A percentile compares a stretch with the other conserved stretches of the same genome.
These are phyloP conservation scores for Barnettozyma wickerhamii DNA, from an alignment of 805 yeast genomes.

Conservation along the genomic window DNA sequence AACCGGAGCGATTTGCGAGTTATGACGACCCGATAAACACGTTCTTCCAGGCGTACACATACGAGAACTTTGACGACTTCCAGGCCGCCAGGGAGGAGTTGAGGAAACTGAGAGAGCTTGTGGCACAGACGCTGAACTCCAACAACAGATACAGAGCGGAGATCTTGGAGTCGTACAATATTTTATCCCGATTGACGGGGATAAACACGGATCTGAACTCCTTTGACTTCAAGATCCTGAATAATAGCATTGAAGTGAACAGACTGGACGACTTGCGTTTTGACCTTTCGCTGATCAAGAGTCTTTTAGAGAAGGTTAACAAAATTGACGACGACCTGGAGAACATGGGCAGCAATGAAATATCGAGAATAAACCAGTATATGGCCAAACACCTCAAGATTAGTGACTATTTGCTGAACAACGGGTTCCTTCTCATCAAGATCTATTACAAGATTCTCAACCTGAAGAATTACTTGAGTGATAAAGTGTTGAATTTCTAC, in stretches of 20 bases:
- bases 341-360: background rate
- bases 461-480: conserved; percentile 46
- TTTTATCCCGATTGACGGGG: background rate
- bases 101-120: conserved; percentile 4
- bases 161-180: conserved; percentile 8
- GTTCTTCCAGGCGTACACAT: conserved; percentile 4
- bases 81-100: conserved; percentile 1
- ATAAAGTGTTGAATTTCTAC: conserved; percentile 52
- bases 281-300: conserved; percentile 2
- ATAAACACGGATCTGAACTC: conserved; percentile 4
- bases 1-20: background rate
- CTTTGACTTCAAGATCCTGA: conserved; percentile 5
- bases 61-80: conserved; percentile 8
- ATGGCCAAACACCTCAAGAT: conserved; percentile 7
- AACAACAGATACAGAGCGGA: conserved; percentile 8
- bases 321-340: conserved; percentile 8
- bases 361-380: conserved; percentile 4
- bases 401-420: conserved; percentile 15
- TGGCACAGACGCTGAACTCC: conserved; percentile 5
- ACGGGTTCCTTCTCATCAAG: conserved; percentile 22
- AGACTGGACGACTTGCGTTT: conserved; percentile 7
- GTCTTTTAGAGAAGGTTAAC: conserved; percentile 6
- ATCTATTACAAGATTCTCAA: conserved; percentile 35
- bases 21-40: conserved; percentile 7
- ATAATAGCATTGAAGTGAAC: conserved; percentile 6